These are phyloP conservation scores for Westerdykella sp. DNA, from an alignment of 2,329 filamentous ascomycete genomes.

Conservation along the genomic window DNA sequence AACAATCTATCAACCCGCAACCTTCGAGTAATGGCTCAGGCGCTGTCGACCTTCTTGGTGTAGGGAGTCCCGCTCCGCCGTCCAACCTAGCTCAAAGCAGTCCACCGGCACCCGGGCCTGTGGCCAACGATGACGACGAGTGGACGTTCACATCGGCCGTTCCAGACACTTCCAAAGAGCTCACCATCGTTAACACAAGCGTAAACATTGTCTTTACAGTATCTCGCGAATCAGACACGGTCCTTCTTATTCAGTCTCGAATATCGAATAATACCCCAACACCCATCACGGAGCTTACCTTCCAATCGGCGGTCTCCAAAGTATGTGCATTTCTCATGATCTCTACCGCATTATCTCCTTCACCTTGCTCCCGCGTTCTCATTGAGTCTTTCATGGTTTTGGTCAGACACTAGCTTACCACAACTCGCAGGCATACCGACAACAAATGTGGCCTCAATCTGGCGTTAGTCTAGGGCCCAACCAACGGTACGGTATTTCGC, in stretches of 20 bases:
- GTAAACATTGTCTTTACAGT: conserved; percentile 71
- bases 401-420: conserved; percentile 3
- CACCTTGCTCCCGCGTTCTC: not conserved
- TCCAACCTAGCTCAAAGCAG: conserved; percentile 24
- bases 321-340: conserved; percentile 40
- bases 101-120: conserved; percentile 12
- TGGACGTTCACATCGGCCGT: conserved; percentile 90
- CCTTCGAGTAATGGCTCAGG: conserved; percentile 20
- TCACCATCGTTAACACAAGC: conserved; percentile 62
- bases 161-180: conserved; percentile 61
- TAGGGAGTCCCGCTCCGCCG: conserved; percentile 19
- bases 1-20: conserved; percentile 38
- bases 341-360: conserved; percentile 1
- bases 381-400: not conserved
- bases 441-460: conserved; percentile 79
- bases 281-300: conserved; percentile 72
- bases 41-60: conserved; percentile 34
- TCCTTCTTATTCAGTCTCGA: conserved; percentile 65
- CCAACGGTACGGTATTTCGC: conserved; percentile 71
- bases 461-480: conserved; percentile 66
- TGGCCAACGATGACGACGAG: conserved; percentile 84
- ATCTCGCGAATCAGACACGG: conserved; percentile 50
- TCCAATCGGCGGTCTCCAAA: conserved; percentile 90
- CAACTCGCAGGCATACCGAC: conserved; percentile 60
- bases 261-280: conserved; percentile 76